Base-by-base conservation (phyloP, 2,329 filamentous ascomycete genomes). In the Lecanicillium sp. region DNA sequence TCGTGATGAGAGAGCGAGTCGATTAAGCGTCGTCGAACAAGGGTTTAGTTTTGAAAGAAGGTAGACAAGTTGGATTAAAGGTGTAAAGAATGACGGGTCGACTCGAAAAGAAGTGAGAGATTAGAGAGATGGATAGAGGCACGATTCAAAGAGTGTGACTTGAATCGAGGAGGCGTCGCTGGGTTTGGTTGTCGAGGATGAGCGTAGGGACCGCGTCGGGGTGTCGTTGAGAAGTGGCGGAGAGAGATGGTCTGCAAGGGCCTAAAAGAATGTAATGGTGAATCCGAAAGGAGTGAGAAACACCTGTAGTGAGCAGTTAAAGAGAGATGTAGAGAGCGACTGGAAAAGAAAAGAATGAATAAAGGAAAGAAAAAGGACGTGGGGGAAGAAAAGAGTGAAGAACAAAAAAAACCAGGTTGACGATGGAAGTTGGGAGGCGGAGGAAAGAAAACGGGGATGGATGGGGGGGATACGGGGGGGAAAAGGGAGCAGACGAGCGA, bases 311-410 rank as follows among this genome's bases (percentile, higher is more conserved):
- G 17, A 23, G 19, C 26, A n/a, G n/a, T 29, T 37, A 38, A 37
- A 38, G 20, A 39, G 44, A 39, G 44, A 30, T 20, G 42, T 45
- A 47, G 39, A 37, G 46, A 49, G 38, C 39, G 46, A 48, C 45
- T 42, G 27, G 14, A 43, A 49, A n/a, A 21, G n/a, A 42, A 48
- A 48, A 15, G 39, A 49, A 49, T 40, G 35, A 32, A 48, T 37
- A 15, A 19, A 40, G 21, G 15, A 41, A 41, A 48, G 32, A 36
- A 27, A 48, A 42, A 24, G 17, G 32, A 56, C 54, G 55, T 53
- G 55, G 54, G 60, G 60, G 56, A 62, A 62, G 55, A 58, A 62
- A 66, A 68, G 64, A 62, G 61, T 63, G 63, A 60, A 60, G 67
- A 64, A 61, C 60, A 52, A 62, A 62, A 60, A 65, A 65, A 49